Evolutionary conservation across 2,329 filamentous ascomycete genomes (phyloP).

Genomic region (Stachybotrys elegans): DNA sequence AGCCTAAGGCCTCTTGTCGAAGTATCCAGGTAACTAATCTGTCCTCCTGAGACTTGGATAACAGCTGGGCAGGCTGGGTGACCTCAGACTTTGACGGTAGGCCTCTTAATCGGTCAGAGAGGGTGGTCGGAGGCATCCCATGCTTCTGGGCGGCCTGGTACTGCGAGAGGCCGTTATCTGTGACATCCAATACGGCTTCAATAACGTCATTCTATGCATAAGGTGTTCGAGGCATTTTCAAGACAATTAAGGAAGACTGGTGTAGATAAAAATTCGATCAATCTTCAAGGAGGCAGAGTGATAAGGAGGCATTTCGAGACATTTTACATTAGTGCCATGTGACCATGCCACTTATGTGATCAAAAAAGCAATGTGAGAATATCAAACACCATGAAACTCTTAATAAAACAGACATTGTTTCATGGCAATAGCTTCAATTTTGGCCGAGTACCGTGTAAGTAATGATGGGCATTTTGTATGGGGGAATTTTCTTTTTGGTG

Average conservation of each 20-base stretch:
- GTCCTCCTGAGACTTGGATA: constrained; percentile 6
- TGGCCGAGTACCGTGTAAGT: background rate
- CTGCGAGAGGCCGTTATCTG: constrained; percentile 7
- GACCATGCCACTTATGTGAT: background rate
- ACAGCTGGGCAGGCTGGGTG: constrained; percentile 2
- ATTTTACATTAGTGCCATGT: background rate
- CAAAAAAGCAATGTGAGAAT: background rate
- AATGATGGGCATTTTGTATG: background rate
- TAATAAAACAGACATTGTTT: background rate
- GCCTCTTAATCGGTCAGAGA: constrained; percentile 4
- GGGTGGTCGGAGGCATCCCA: constrained; percentile 3
- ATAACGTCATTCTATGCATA: constrained; percentile 1
- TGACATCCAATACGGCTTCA: constrained; percentile 7
- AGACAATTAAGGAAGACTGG: background rate
- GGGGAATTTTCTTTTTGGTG: background rate
- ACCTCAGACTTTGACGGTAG: background rate
- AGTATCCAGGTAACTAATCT: constrained; percentile 5
- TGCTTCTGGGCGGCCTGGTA: constrained; percentile 4
- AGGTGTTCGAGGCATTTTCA: constrained; percentile 4
- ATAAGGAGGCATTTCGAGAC: background rate
- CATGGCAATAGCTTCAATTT: background rate
- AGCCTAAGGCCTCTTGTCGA: constrained; percentile 4
- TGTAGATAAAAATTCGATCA: background rate
- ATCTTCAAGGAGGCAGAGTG: background rate
- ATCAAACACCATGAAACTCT: background rate